Percentiles rank a stretch among this genome's conserved stretches.
phyloP scores from a whole-genome alignment of 1,284 basidiomycete species.

The Apiotrichum porosum region DNA sequence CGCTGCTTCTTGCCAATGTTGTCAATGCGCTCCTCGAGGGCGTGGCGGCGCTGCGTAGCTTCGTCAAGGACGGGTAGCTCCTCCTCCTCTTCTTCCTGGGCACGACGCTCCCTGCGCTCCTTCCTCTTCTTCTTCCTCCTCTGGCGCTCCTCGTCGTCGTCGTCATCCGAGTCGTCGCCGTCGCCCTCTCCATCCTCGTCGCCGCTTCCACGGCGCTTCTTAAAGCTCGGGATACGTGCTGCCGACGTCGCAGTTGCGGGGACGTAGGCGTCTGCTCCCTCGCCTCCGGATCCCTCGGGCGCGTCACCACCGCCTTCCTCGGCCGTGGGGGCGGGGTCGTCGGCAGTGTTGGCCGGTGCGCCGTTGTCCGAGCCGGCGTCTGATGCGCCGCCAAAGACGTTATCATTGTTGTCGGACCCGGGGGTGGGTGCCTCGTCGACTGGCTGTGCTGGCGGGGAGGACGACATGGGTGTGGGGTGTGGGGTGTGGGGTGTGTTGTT shows the following conservation, averaged over 20 bases:
- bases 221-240: slow-evolving; percentile 44
- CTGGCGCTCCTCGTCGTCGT: slow-evolving; percentile 48
- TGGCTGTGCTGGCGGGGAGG: slow-evolving; percentile 7
- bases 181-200: slow-evolving; percentile 51
- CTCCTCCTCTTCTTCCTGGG: slow-evolving; percentile 43
- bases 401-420: slow-evolving; percentile 28
- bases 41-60: slow-evolving; percentile 25
- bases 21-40: slow-evolving; percentile 56
- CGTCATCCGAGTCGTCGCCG: slow-evolving; percentile 51
- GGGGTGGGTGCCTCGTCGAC: not conserved
- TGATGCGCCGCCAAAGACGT: slow-evolving; percentile 58
- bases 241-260: slow-evolving; percentile 53
- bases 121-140: slow-evolving; percentile 53
- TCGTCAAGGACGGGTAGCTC: slow-evolving; percentile 23
- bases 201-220: slow-evolving; percentile 47
- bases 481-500: no score
- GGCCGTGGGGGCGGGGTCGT: slow-evolving; percentile 56
- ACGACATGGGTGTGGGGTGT: not conserved
- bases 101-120: slow-evolving; percentile 7
- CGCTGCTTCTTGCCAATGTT: slow-evolving; percentile 78
- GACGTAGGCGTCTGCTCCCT: slow-evolving; percentile 56
- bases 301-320: slow-evolving; percentile 3
- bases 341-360: no score
- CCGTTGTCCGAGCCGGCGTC: slow-evolving; percentile 66
- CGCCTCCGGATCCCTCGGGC: slow-evolving; percentile 52